Conservation (phyloP, 306 rosid genomes). For the Sesbania bispinosa region DNA sequence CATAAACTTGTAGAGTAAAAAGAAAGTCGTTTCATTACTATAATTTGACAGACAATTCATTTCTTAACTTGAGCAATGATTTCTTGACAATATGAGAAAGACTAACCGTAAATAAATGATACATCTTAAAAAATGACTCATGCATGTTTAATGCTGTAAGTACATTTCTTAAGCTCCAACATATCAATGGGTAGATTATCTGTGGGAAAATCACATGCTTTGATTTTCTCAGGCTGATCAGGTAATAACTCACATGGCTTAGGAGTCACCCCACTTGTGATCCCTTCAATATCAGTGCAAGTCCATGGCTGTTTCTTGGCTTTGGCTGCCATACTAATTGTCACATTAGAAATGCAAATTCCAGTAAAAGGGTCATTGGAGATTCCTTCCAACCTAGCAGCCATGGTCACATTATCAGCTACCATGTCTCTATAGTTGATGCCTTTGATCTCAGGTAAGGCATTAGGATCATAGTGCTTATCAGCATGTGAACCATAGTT, state of each 20-base stretch:
- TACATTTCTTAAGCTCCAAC: slow-evolving; percentile 54
- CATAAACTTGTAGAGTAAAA: background rate
- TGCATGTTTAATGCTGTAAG: slow-evolving; percentile 31
- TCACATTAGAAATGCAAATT: slow-evolving; percentile 73
- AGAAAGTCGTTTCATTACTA: slow-evolving; percentile 2
- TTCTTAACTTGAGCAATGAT: slow-evolving; percentile 21
- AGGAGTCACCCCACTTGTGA: slow-evolving; percentile 66
- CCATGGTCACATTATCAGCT: slow-evolving; percentile 66
- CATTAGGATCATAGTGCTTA: slow-evolving; percentile 53
- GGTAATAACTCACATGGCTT: slow-evolving; percentile 56
- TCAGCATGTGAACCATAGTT: slow-evolving; percentile 76
- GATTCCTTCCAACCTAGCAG: slow-evolving; percentile 76
- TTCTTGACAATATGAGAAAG: background rate
- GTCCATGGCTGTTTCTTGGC: slow-evolving; percentile 75
- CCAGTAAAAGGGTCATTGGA: slow-evolving; percentile 60
- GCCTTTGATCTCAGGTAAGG: slow-evolving; percentile 53
- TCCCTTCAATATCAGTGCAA: slow-evolving; percentile 58
- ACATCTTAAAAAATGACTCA: slow-evolving; percentile 17
- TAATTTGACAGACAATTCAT: slow-evolving; percentile 7
- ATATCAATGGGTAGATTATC: slow-evolving; percentile 54
- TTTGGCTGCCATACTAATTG: slow-evolving; percentile 56
- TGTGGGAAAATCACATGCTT: slow-evolving; percentile 56
- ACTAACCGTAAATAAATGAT: background rate
- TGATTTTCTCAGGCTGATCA: slow-evolving; percentile 39
- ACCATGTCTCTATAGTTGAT: slow-evolving; percentile 59